Evolutionary conservation across 2,329 filamentous ascomycete genomes (phyloP).

Genomic region (Trichophyton equinum): DNA sequence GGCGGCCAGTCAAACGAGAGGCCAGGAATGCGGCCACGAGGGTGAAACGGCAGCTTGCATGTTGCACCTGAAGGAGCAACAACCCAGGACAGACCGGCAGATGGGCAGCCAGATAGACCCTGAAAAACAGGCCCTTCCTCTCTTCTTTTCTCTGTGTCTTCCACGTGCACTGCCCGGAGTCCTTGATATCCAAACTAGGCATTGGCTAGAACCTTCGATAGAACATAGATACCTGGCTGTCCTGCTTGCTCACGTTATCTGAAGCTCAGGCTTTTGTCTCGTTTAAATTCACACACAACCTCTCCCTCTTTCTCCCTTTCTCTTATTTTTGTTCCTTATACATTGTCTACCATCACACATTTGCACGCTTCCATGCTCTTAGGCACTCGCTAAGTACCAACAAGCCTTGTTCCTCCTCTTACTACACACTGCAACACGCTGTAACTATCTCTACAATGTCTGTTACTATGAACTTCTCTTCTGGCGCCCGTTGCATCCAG

Average conservation of each 20-base stretch:
- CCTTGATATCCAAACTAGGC: not conserved
- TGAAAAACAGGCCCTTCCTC: not conserved
- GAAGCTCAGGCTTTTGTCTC: not conserved
- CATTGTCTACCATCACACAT: not conserved
- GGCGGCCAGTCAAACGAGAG: constrained; percentile 1
- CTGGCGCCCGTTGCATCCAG: not conserved
- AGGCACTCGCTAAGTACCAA: not conserved
- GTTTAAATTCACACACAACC: not conserved
- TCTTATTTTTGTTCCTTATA: not conserved
- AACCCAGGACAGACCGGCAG: not conserved
- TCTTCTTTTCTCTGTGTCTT: not conserved
- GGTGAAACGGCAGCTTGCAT: not conserved
- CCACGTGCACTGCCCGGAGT: not conserved
- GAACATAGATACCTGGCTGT: not conserved
- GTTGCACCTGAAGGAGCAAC: not conserved
- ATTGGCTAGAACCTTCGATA: not conserved
- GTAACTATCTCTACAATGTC: not conserved
- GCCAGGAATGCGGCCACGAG: not conserved
- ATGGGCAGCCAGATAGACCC: no score
- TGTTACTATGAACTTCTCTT: not conserved
- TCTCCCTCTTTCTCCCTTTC: not conserved
- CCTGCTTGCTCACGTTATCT: not conserved
- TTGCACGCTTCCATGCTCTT: not conserved
- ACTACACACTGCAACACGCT: not conserved
- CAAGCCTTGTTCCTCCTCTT: not conserved